Evolutionary conservation across 1,284 basidiomycete species (phyloP).

Genomic region (Trichosporon ovoides): DNA sequence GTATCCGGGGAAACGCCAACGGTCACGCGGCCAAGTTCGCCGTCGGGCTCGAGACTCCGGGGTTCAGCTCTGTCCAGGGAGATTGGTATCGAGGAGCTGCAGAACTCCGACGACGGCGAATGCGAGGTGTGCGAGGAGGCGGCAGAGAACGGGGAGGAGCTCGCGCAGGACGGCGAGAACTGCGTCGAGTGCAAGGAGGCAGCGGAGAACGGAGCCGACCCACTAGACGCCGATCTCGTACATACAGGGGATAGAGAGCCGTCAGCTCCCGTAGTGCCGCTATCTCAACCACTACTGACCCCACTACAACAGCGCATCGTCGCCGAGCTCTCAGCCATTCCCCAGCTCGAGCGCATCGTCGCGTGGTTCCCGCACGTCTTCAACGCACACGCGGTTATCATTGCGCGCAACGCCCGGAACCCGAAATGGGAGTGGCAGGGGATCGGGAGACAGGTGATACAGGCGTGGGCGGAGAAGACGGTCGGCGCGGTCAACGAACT

Average conservation of each 20-base stretch:
- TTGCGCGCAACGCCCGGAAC: conserved; percentile 25
- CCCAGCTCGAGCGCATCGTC: conserved; percentile 35
- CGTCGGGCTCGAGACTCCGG: not conserved
- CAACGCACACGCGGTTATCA: conserved; percentile 40
- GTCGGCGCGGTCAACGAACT: conserved; percentile 13
- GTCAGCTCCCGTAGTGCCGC: not conserved
- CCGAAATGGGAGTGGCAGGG: conserved; percentile 28
- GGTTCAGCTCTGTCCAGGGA: too few relatives aligned
- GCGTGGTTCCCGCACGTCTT: conserved; percentile 42
- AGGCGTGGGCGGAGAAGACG: conserved; percentile 26
- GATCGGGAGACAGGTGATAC: conserved; percentile 31
- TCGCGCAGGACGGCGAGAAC: not conserved
- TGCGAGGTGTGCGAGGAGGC: not conserved
- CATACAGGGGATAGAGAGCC: not conserved
- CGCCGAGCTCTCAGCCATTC: conserved; percentile 27
- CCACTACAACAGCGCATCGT: conserved; percentile 34
- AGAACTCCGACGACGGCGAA: not conserved
- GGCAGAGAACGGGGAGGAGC: not conserved
- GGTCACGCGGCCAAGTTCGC: too few relatives aligned
- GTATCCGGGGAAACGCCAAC: not conserved
- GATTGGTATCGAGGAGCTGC: not conserved
- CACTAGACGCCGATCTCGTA: too few relatives aligned
- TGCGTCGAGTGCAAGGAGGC: not conserved
- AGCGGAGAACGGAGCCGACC: too few relatives aligned
- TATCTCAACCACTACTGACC: conserved; percentile 27